These are phyloP conservation scores for Colletotrichum higginsianum DNA, from an alignment of 2,329 filamentous ascomycete genomes.

Conservation along the genomic window DNA sequence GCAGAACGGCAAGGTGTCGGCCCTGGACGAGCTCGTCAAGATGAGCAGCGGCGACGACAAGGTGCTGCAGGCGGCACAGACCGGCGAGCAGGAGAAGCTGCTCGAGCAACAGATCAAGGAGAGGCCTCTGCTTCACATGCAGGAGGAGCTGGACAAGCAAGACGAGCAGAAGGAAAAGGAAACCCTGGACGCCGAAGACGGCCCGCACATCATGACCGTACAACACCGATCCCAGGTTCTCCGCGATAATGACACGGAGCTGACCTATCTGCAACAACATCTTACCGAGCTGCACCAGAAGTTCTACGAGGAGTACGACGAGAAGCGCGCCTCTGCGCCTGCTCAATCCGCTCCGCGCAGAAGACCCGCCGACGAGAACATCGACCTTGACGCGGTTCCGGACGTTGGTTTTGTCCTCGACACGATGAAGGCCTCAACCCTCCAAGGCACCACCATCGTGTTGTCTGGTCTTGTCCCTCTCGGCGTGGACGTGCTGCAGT, in stretches of 20 bases:
- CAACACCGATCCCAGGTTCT: slow-evolving; percentile 79
- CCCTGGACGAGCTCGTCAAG: slow-evolving; percentile 81
- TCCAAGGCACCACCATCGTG: slow-evolving; percentile 83
- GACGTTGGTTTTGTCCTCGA: slow-evolving; percentile 91
- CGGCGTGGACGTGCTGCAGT: slow-evolving; percentile 81
- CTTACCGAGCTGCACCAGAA: slow-evolving; percentile 81
- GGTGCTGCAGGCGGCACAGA: slow-evolving; percentile 79
- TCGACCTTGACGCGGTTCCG: slow-evolving; percentile 74
- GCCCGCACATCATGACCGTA: slow-evolving; percentile 36
- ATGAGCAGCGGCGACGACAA: slow-evolving; percentile 82
- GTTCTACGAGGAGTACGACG: slow-evolving; percentile 89
- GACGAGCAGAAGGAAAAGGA: slow-evolving; percentile 74
- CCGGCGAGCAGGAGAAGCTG: slow-evolving; percentile 87
- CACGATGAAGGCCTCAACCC: slow-evolving; percentile 81
- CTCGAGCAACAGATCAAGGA: slow-evolving; percentile 92
- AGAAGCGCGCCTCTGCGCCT: slow-evolving; percentile 55
- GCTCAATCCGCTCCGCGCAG: slow-evolving; percentile 35
- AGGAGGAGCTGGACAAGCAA: slow-evolving; percentile 90
- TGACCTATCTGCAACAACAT: slow-evolving; percentile 82
- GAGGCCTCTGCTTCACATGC: slow-evolving; percentile 90
- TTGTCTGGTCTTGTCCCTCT: slow-evolving; percentile 93
- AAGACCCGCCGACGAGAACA: slow-evolving; percentile 55
- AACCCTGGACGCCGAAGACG: slow-evolving; percentile 61
- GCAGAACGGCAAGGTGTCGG: slow-evolving; percentile 51
- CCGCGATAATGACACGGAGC: slow-evolving; percentile 88